These are phyloP conservation scores for Jamesozyma piceae DNA, from an alignment of 805 yeast genomes.

Conservation along the genomic window DNA sequence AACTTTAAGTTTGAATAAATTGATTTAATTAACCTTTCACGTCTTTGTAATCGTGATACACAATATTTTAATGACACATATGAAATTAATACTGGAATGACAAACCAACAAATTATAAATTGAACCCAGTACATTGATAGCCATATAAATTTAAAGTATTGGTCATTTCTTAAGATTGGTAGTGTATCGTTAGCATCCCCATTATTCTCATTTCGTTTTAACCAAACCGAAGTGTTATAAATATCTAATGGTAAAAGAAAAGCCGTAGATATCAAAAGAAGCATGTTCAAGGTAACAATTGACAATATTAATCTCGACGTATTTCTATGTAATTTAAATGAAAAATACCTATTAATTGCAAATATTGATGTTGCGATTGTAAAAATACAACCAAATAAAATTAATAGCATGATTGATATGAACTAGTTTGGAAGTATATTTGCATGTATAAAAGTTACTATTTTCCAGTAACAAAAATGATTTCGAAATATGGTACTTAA, in stretches of 20 bases:
- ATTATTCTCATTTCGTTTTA: conserved; percentile 7
- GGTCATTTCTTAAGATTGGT: conserved; percentile 1
- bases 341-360: conserved; percentile 22
- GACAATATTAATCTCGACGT: conserved; percentile 17
- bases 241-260: conserved; percentile 26
- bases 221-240: neutral
- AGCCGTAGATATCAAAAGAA: conserved; percentile 21
- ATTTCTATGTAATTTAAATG: conserved; percentile 23
- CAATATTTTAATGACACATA: conserved; percentile 23
- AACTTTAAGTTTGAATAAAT: conserved; percentile 23
- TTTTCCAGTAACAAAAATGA: too few species aligned
- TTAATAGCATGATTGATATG: neutral
- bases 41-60: conserved; percentile 9
- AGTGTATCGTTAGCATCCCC: neutral
- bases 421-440: neutral
- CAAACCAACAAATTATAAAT: conserved; percentile 26
- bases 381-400: conserved; percentile 1
- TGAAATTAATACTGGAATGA: conserved; percentile 27
- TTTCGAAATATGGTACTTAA: too few species aligned
- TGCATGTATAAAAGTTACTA: neutral
- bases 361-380: conserved; percentile 8
- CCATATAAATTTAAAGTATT: conserved; percentile 19
- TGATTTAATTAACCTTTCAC: conserved; percentile 16
- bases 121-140: conserved; percentile 24
- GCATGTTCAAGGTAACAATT: conserved; percentile 19